Base-by-base conservation (phyloP, 257 asterid genomes). In the Ajuga chamaepitys region DNA sequence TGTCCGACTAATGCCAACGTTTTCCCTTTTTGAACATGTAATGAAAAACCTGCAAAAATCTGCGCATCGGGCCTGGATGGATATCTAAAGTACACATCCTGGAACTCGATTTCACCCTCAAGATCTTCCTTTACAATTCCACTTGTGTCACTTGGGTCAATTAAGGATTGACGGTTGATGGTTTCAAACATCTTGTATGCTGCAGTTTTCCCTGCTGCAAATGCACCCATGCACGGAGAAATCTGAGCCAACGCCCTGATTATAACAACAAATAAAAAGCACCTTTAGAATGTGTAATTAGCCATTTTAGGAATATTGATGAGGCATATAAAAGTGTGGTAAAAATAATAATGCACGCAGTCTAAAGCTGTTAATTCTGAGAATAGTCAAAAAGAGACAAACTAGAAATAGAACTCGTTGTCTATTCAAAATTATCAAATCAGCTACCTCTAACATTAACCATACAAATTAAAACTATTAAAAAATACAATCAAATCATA, bases 51-150 rank as follows among this genome's bases (percentile, higher is more conserved):
- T n/a, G 78, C 61, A 28, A 89, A 86, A n/a, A 89, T 85, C 67
- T 79, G 85, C 66, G 81, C 86, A 22, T 84, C 82, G 2, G 96
- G 95, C 76, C 96, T 83, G 16, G 96, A 83, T 8, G 95, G 91
- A 74, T 89, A 89, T 13, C 64, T 79, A 37, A 86, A 89, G 51
- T 73, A 55, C 26, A 89, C 87, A 16, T 86, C 88, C 62, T 75
- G 76, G n/a, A 89, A 79, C 54, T 84, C 87, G 3, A 86, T 81
- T 60, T 89, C 95, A 1, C 96, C 96, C 58, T 64, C 69, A 10
- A 89, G 38, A 28, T 81, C 79, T 64, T 80, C 82, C 77, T 79
- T 68, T 10, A 69, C 61, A 2, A 66, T 70, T 11, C 96, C 96
- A 5, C 63, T 73, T 1, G 44, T 67, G 17, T 81, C 78, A 28